Base-by-base conservation (phyloP, 495 filamentous ascomycete genomes). In the Tricharina praecox region DNA sequence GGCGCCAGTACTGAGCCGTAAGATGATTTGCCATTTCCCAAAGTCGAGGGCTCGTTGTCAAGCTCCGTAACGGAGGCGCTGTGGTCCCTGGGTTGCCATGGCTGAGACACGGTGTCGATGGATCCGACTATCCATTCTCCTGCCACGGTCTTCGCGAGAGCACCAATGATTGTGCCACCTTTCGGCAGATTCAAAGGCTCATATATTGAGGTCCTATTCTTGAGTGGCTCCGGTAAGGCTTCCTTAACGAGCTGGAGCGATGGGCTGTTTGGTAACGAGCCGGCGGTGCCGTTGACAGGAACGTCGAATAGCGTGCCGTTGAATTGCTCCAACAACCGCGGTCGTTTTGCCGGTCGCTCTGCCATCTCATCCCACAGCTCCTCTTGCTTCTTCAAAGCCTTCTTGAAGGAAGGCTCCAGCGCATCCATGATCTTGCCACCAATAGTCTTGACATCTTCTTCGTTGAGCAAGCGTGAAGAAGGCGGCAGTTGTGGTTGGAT, bases 131-230 rank as follows among this genome's bases (percentile, higher is more conserved):
- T 19, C 1, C 24, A n/a, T 2, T 26, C 40, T n/a, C 26, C 26
- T 4, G 40, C 40, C 1, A 43, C 24, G 5, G 9, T 10, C 2
- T 1, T 72, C n/a, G 30, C 68, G 5, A 75, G 77, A 56, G 93
- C 88, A 3, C 72, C 63, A n/a, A 79, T 56, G 1, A 82, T 79
- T 1, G 79, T 81, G 2, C 77, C 79, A 62, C 90, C 92, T 48
- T 67, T 76, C 24, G 83, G 77, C 40, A 26, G 18, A 1, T 18
- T 1, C 2, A 7, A 3, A 7, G 37, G 10, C 11, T 40, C 20
- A 20, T n/a, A 21, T 40, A 25, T 19, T 13, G 21, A 26, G 3
- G 40, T 43, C 21, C 8, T 26, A 10, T 1, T 23, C 11, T 24
- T 26, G 40, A 11, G 13, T 48, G 75, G 68, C 33, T 81, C 72